Base-by-base conservation (phyloP, 2,329 filamentous ascomycete genomes). In the Fusarium sp. region DNA sequence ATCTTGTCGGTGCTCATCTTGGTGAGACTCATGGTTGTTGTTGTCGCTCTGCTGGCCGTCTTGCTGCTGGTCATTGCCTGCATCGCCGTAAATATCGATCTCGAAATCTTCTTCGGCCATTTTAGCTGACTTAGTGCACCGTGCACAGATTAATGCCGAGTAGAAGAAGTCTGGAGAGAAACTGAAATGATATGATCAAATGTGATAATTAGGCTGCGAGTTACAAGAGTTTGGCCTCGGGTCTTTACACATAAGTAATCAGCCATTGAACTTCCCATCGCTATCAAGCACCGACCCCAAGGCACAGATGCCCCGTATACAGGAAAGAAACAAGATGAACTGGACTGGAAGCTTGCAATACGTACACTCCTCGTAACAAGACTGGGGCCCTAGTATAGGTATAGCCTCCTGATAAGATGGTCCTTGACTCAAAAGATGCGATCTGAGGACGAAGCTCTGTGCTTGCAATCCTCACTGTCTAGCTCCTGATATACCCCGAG, bases 51-150 rank as follows among this genome's bases (percentile, higher is more conserved):
- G 69, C 20, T 76, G 74, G 28, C 78, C 77, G 20, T 82, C 79
- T 57, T 80, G 78, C 26, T 80, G 74, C 19, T 79, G 79, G 24
- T 86, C 82, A 57, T 81, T 79, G 62, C 80, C 81, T 60, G 83
- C 81, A 72, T 90, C 89, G 72, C 88, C 89, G 75, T 91, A 92
- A 74, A 91, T 89, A 71, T 92, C 89, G 79, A 92, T 90, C 72
- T 91, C 89, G 77, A 90, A 91, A 73, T 90, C 88, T 74, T 90
- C 88, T 73, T 91, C 89, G 71, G 89, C 87, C 89, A 91, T 91
- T 50, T 74, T 79, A 74, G 51, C 48, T 62, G 53, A 26, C 43
- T 54, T 35, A 28, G 57, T 53, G 61, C 44, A 59, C 56, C 47
- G 47, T 44, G 65, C 56, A 64, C 68, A 66, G 49, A 44, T 66